Conservation (phyloP, 2,329 filamentous ascomycete species). For the Endoconidiophora laricicola region DNA sequence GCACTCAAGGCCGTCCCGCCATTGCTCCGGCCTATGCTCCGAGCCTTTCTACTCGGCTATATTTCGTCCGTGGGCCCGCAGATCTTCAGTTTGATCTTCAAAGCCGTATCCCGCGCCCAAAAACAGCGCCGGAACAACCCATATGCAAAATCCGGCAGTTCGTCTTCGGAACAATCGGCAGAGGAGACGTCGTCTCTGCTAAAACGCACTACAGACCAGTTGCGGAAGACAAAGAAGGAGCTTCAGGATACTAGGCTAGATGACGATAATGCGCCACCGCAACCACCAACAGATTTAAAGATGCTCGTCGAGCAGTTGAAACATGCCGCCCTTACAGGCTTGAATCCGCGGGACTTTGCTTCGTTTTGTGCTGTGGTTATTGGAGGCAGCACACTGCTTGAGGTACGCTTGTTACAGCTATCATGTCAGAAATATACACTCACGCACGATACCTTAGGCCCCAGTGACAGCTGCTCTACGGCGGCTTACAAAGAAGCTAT, state of each 20-base stretch:
- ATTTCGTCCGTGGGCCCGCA: constrained; percentile 40
- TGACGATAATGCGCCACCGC: background rate
- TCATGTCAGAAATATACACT: background rate
- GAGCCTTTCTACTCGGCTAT: constrained; percentile 45
- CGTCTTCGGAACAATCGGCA: too few species aligned
- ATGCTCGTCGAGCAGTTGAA: constrained; percentile 6
- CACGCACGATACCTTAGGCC: constrained; percentile 1
- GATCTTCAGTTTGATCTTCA: constrained; percentile 36
- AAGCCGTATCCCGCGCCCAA: constrained; percentile 22
- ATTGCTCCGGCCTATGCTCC: constrained; percentile 35
- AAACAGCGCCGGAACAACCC: constrained; percentile 13
- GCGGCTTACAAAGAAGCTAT: constrained; percentile 8
- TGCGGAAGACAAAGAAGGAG: too few species aligned
- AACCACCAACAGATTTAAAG: background rate
- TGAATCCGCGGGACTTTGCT: constrained; percentile 41
- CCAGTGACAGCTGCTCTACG: constrained; percentile 7
- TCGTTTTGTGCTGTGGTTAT: constrained; percentile 44
- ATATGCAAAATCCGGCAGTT: too few species aligned
- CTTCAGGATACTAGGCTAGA: too few species aligned
- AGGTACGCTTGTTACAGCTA: constrained; percentile 23
- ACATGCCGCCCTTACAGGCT: constrained; percentile 30
- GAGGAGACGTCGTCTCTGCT: too few species aligned
- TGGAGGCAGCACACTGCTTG: constrained; percentile 43
- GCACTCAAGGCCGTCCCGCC: constrained; percentile 26
- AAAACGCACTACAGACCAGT: too few species aligned